Conservation (phyloP, 2,329 filamentous ascomycete species). For the Penicillium sp. region DNA sequence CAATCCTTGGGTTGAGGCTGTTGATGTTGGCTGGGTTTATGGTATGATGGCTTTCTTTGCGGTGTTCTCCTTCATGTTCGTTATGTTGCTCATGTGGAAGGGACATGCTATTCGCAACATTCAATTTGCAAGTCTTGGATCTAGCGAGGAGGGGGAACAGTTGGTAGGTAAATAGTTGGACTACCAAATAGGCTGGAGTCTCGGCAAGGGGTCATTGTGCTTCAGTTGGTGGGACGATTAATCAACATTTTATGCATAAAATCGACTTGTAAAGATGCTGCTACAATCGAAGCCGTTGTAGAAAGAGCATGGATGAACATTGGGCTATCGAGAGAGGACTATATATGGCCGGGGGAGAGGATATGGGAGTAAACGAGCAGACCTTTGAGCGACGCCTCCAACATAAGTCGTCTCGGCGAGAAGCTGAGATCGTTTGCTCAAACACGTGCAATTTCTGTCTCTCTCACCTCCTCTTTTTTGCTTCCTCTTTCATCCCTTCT, state of each 20-base stretch:
- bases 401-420: not conserved
- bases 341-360: not conserved
- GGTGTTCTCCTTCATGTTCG: slow-evolving; percentile 19
- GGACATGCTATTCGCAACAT: slow-evolving; percentile 16
- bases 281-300: not conserved
- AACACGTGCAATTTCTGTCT: not conserved
- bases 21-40: slow-evolving; percentile 36
- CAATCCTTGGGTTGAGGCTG: slow-evolving; percentile 30
- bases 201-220: too few relatives aligned
- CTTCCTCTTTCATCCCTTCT: not conserved
- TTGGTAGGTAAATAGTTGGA: slow-evolving; percentile 4
- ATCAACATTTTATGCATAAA: not conserved
- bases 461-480: not conserved
- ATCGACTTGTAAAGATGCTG: not conserved
- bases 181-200: not conserved
- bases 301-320: not conserved
- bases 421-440: not conserved
- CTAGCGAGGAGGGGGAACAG: slow-evolving; percentile 18
- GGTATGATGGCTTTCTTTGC: slow-evolving; percentile 37
- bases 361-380: not conserved
- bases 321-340: not conserved
- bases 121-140: slow-evolving; percentile 17
- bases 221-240: not conserved
- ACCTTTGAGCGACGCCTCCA: not conserved
- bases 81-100: slow-evolving; percentile 24